Base-by-base conservation (phyloP, 352 stramenopile species). In the Globisporangium ultimum region DNA sequence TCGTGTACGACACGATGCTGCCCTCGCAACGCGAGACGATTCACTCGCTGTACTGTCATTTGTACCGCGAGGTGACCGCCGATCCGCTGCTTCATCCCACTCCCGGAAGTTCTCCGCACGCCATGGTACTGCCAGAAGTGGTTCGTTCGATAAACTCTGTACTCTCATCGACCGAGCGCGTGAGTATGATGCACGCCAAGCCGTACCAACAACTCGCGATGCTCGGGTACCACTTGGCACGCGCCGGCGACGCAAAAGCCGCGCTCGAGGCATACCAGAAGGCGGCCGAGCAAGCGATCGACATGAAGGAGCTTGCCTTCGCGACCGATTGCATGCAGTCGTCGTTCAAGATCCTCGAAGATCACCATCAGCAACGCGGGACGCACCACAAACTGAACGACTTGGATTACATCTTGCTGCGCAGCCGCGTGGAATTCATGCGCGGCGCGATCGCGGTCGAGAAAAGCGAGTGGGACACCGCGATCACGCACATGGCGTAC, bases 361-460 rank as follows among this genome's bases (percentile, higher is more conserved):
- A 82, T 4, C 65, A 72, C 14, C 64, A 71, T 9, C 66, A 70
- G 10, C 52, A 61, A 1, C 67, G 68, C 28, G 28, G 28, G 3
- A 36, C 28, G 28, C 28, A 36, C 28, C 28, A 36, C 46, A 78
- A 86, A 28, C 53, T 90, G 5, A 71, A 68, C 28, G 78, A 92
- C 9, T 58, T 88, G 12, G 80, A 89, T 21, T 74, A 68, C 14
- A 84, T 88, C 43, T 28, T 89, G 48, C 55, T 88, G 36, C 70
- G 77, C 43, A 80, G 78, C 52, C 83, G 85, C 22, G 87, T 90
- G 41, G 80, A 92, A 60, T 92, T 89, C 60, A 75, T 92, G 54
- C 76, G 70, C 17, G 82, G 82, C 0, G 71, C 80, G 0, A 87
- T 92, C 41, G 76, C 78, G 20, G 73, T 92, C 21, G 72, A 89